A percentile compares a stretch with the other conserved stretches of the same genome.
These are phyloP conservation scores for Rhodocollybia butyracea DNA, from an alignment of 768 basidiomycete species.

Conservation along the genomic window DNA sequence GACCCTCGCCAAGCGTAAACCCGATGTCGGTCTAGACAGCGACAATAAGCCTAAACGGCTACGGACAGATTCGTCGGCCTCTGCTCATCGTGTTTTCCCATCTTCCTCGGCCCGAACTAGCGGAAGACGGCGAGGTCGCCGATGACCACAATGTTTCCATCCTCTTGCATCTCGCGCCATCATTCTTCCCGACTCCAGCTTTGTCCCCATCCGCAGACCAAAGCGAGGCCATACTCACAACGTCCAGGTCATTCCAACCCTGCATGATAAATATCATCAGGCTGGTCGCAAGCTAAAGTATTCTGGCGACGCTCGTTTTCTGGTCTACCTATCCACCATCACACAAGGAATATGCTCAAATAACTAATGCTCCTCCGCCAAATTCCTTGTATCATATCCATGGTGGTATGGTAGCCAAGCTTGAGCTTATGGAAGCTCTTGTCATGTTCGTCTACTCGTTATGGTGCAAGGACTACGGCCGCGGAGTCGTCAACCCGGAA, in stretches of 20 bases:
- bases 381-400: slow-evolving; percentile 73
- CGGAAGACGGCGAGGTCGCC: slow-evolving; percentile 53
- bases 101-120: slow-evolving; percentile 36
- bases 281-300: slow-evolving; percentile 78
- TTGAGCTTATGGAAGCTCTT: slow-evolving; percentile 79
- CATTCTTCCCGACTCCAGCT: slow-evolving; percentile 23
- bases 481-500: slow-evolving; percentile 50
- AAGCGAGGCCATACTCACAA: slow-evolving; percentile 51
- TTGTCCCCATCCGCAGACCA: slow-evolving; percentile 63
- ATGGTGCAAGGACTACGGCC: slow-evolving; percentile 72
- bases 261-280: slow-evolving; percentile 68
- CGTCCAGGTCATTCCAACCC: slow-evolving; percentile 10
- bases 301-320: slow-evolving; percentile 76
- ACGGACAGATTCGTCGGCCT: slow-evolving; percentile 29
- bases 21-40: slow-evolving; percentile 32
- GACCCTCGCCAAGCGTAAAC: slow-evolving; percentile 39
- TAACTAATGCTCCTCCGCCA: slow-evolving; percentile 59
- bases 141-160: slow-evolving; percentile 36
- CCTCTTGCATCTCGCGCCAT: slow-evolving; percentile 14
- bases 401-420: slow-evolving; percentile 70
- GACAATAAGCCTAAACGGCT: slow-evolving; percentile 47
- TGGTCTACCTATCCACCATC: slow-evolving; percentile 68
- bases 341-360: slow-evolving; percentile 61
- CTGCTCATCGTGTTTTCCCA: not conserved
- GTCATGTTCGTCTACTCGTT: slow-evolving; percentile 81